Evolutionary conservation across 371 early-diverging fungal genomes (phyloP), one percentile per base, ranked within the genome.

Genomic region (Nematocida sp.): DNA sequence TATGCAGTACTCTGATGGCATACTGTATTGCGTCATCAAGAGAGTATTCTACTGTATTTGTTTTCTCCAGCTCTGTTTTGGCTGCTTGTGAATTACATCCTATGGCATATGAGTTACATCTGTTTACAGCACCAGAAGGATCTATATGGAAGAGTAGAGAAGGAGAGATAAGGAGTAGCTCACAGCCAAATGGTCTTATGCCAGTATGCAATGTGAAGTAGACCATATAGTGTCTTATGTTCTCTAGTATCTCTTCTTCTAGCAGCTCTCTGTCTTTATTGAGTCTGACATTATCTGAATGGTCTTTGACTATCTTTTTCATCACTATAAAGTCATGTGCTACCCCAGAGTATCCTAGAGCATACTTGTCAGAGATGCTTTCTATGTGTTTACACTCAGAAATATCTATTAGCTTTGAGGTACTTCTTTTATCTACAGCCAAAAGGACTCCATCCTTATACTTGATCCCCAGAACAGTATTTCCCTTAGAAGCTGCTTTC

Each of bases 311-410:
- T 23, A 77, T 25, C 31, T 65, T 23, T 25, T 48, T 53, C 9
- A 75, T 7, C 1, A 75, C 63, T 19, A 67, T 77, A 11, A 23
- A 21, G 70, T 84, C 84, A n/a, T 80, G 94, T 0, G 91, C 92
- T 91, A 97, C 92, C 48, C 99, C 99, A 37, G 94, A 90, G 82
- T 94, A 95, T 52, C 94, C 91, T 86, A 96, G 88, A 65, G 94
- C 95, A 78, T 94, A 90, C 81, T 89, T 91, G 63, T 88, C 85
- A 78, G 90, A 91, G 61, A 96, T 87, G 74, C 85, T 86, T 46
- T 90, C 87, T 38, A 99, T 90, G 79, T 90, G 89, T 78, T 90
- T 90, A 78, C 92, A 79, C 15, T 90, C 88, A 4, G 88, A 85
- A 64, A 90, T 89, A 80, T 95, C 94, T 40, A 94, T 88, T 37